Evolutionary conservation across 2,329 filamentous ascomycete species (phyloP).

Genomic region (Talaromyces amestolkiae): DNA sequence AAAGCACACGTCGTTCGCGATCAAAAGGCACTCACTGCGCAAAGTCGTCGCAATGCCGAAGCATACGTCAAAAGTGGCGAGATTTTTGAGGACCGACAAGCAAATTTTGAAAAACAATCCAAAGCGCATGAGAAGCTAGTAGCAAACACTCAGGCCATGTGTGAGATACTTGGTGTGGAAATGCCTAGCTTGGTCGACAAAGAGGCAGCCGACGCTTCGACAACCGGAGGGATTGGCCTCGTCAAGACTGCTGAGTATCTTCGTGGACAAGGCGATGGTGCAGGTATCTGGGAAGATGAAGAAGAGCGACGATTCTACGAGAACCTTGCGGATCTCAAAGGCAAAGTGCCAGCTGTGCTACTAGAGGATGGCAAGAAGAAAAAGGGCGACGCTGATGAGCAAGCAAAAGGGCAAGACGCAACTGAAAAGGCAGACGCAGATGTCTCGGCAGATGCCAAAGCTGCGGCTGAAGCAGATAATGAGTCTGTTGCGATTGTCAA

Average conservation of each 20-base stretch:
- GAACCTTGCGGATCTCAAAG: constrained; percentile 90
- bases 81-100: constrained; percentile 94
- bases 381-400: constrained; percentile 76
- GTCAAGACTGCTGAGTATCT: constrained; percentile 94
- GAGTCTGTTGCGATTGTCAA: constrained; percentile 93
- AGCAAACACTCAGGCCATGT: constrained; percentile 84
- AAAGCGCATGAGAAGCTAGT: constrained; percentile 90
- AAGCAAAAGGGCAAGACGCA: constrained; percentile 58
- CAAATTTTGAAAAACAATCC: constrained; percentile 89
- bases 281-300: constrained; percentile 98
- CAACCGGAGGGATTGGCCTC: constrained; percentile 79
- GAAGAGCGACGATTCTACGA: constrained; percentile 98
- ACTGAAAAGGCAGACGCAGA: constrained; percentile 38
- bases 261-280: constrained; percentile 81
- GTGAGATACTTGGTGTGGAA: constrained; percentile 81
- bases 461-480: constrained; percentile 64
- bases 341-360: constrained; percentile 89
- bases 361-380: constrained; percentile 96
- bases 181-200: constrained; percentile 92
- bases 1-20: constrained; percentile 85
- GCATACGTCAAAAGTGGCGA: constrained; percentile 98
- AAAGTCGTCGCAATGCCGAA: constrained; percentile 92
- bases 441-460: constrained; percentile 50
- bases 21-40: constrained; percentile 80
- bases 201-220: constrained; percentile 63